Percentiles rank a stretch among this genome's conserved stretches.
Conservation (phyloP, 2,329 filamentous ascomycete species). For the Hysterium pulicare region DNA sequence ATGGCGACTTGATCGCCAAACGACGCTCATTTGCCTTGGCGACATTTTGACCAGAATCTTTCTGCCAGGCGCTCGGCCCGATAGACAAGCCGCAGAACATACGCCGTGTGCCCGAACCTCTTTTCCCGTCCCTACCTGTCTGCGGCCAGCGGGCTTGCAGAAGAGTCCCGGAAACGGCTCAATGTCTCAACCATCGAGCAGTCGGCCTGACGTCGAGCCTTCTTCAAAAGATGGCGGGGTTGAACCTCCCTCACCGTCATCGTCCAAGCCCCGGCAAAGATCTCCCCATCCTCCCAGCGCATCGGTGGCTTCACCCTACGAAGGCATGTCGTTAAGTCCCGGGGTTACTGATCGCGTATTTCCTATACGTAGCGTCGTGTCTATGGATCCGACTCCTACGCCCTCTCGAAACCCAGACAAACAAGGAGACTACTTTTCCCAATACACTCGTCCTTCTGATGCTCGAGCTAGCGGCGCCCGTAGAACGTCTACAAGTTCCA, state of each 20-base stretch:
- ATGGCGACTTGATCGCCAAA: not conserved
- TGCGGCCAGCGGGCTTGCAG: constrained; percentile 2
- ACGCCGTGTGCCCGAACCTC: no score
- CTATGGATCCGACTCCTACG: constrained; percentile 57
- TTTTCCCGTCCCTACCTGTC: not conserved
- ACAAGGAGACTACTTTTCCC: constrained; percentile 40
- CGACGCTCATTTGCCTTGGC: not conserved
- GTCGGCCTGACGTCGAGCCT: constrained; percentile 12
- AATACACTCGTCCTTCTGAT: constrained; percentile 22
- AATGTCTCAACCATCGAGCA: constrained; percentile 27
- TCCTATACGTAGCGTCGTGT: constrained; percentile 77
- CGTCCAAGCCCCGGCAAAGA: not conserved
- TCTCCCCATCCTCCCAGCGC: constrained; percentile 10
- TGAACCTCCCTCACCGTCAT: not conserved
- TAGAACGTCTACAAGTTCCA: constrained; percentile 26
- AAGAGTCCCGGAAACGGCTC: constrained; percentile 6
- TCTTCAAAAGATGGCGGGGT: constrained; percentile 3
- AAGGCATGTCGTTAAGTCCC: constrained; percentile 36
- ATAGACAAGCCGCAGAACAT: not conserved
- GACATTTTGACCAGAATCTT: not conserved
- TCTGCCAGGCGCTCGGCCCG: not conserved
- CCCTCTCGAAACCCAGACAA: constrained; percentile 23
- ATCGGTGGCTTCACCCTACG: constrained; percentile 16
- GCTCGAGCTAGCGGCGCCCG: constrained; percentile 19
- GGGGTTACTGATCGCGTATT: constrained; percentile 63